A percentile compares a stretch with the other conserved stretches of the same genome.
Conservation (phyloP, 2,329 filamentous ascomycete genomes). For the Penicillium sp. region DNA sequence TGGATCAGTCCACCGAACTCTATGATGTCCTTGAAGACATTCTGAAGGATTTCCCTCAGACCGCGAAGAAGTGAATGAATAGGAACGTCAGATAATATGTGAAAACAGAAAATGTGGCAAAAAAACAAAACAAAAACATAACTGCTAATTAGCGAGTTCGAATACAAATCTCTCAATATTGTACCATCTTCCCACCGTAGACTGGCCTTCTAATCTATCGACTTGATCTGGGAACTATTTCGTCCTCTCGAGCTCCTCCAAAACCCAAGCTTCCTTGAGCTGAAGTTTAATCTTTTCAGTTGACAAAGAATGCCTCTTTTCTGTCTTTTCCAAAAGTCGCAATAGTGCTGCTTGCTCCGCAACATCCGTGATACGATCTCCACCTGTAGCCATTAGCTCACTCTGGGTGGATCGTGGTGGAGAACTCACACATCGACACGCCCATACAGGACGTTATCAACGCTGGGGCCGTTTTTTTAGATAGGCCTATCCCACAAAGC, state of each 20-base stretch:
- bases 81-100: neutral
- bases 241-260: neutral
- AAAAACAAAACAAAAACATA: neutral
- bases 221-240: too few species aligned
- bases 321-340: neutral
- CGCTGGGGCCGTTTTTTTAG: too few species aligned
- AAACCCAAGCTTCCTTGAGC: neutral
- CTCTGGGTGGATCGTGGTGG: neutral
- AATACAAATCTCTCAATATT: neutral
- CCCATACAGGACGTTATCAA: neutral
- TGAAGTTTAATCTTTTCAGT: neutral
- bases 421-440: neutral
- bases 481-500: too few species aligned
- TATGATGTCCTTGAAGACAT: conserved; percentile 1
- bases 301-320: neutral
- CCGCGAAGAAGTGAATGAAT: neutral
- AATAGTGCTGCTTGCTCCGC: neutral
- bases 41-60: neutral
- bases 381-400: neutral
- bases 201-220: neutral
- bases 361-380: neutral
- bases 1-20: neutral
- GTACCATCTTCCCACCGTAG: neutral
- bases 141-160: neutral
- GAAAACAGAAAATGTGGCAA: neutral